A percentile compares a stretch with the other conserved stretches of the same genome.
These are phyloP conservation scores for Phaeoacremonium minimum DNA, from an alignment of 2,329 filamentous ascomycete species.

Conservation along the genomic window DNA sequence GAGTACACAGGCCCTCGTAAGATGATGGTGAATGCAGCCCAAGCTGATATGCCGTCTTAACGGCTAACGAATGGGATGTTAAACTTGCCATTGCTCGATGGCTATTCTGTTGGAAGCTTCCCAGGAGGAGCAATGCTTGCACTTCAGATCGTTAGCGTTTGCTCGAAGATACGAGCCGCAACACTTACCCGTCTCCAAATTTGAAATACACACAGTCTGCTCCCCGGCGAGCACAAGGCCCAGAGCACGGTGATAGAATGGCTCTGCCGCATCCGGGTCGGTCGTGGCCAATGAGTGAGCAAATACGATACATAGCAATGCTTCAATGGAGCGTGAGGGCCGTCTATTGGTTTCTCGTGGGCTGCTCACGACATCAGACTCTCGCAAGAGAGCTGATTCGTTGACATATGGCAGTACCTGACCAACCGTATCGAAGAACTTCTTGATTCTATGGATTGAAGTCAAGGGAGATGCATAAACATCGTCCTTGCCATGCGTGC, in stretches of 20 bases:
- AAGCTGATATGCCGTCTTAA: conserved; percentile 25
- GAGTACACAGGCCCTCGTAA: conserved; percentile 14
- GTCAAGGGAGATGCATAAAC: conserved; percentile 11
- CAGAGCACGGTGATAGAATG: conserved; percentile 19
- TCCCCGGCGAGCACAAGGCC: conserved; percentile 17
- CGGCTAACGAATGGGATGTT: conserved; percentile 21
- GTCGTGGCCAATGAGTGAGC: conserved; percentile 18
- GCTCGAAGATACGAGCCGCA: background rate
- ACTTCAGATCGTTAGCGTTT: conserved; percentile 13
- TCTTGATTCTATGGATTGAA: conserved; percentile 14
- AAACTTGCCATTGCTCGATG: conserved; percentile 25
- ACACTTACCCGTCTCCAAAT: conserved; percentile 6
- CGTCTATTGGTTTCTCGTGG: background rate
- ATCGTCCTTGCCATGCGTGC: background rate
- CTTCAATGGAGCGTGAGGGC: conserved; percentile 5
- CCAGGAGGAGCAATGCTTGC: conserved; percentile 23
- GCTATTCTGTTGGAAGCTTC: conserved; percentile 27
- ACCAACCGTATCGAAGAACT: conserved; percentile 23
- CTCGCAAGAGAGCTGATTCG: conserved; percentile 13
- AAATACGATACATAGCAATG: conserved; percentile 20
- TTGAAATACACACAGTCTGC: conserved; percentile 14
- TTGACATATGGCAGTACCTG: conserved; percentile 17
- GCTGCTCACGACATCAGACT: conserved; percentile 9
- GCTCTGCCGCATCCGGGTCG: conserved; percentile 14
- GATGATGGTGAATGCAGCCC: conserved; percentile 24